A percentile compares a stretch with the other conserved stretches of the same genome.
These are phyloP conservation scores for Blastosporella zonata DNA, from an alignment of 1,284 basidiomycete species.

Conservation along the genomic window DNA sequence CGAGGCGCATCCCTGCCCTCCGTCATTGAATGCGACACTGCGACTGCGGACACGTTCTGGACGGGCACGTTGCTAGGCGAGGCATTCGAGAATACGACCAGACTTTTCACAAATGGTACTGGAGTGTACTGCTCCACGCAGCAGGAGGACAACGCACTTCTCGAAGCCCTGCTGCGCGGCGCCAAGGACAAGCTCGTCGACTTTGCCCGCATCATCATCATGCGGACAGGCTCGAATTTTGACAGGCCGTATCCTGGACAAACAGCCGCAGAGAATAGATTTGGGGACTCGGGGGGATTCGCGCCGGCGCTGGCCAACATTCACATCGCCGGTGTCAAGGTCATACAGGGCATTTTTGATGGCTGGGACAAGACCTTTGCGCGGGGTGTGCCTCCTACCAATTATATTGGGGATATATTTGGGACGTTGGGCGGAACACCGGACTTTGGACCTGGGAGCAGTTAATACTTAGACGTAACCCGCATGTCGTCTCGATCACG, in stretches of 20 bases:
- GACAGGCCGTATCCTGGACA: constrained; percentile 12
- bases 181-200: constrained; percentile 3
- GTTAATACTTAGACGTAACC: background rate
- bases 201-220: constrained; percentile 9
- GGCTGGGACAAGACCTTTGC: constrained; percentile 10
- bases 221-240: constrained; percentile 12
- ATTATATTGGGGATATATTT: constrained; percentile 15
- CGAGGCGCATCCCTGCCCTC: background rate
- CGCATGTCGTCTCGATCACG: background rate
- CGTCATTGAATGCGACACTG: constrained; percentile 7
- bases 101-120: constrained; percentile 6
- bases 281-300: constrained; percentile 4
- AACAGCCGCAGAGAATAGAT: constrained; percentile 12
- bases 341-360: constrained; percentile 9
- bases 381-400: constrained; percentile 10
- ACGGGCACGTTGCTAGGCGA: background rate
- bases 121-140: constrained; percentile 8
- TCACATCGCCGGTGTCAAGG: constrained; percentile 7
- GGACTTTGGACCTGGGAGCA: constrained; percentile 8
- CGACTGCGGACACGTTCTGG: constrained; percentile 5
- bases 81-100: constrained; percentile 6
- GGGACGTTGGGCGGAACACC: constrained; percentile 8
- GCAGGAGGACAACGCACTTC: constrained; percentile 1
- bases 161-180: constrained; percentile 1
- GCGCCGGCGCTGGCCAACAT: constrained; percentile 3